These are phyloP conservation scores for Macrolepiota fuliginosa DNA, from an alignment of 768 basidiomycete species.

Conservation along the genomic window DNA sequence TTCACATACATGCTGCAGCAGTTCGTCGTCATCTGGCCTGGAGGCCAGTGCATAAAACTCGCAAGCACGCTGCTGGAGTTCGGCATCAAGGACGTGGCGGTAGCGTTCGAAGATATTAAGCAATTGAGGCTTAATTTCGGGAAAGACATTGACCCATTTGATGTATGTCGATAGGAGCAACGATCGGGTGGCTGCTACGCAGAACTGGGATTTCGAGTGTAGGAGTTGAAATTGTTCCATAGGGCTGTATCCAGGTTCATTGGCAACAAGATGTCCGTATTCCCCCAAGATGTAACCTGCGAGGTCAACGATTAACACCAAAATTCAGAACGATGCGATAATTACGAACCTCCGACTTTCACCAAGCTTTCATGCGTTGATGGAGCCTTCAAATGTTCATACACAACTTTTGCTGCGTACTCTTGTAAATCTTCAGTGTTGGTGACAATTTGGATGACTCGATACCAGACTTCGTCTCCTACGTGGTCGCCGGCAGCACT, in stretches of 20 bases:
- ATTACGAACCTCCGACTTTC: slow-evolving; percentile 82
- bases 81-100: slow-evolving; percentile 94
- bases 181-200: slow-evolving; percentile 87
- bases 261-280: slow-evolving; percentile 97
- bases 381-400: slow-evolving; percentile 83
- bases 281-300: slow-evolving; percentile 95
- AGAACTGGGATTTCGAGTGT: slow-evolving; percentile 94
- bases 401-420: slow-evolving; percentile 91
- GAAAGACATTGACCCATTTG: slow-evolving; percentile 99
- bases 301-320: neutral
- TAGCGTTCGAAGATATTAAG: slow-evolving; percentile 96
- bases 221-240: slow-evolving; percentile 91
- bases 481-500: slow-evolving; percentile 98
- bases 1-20: slow-evolving; percentile 93
- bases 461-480: slow-evolving; percentile 99
- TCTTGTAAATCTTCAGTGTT: slow-evolving; percentile 98
- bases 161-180: slow-evolving; percentile 95
- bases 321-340: neutral
- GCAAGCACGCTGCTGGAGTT: slow-evolving; percentile 97
- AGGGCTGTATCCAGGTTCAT: slow-evolving; percentile 91
- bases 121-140: slow-evolving; percentile 94
- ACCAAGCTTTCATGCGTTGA: slow-evolving; percentile 91
- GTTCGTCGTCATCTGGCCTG: slow-evolving; percentile 85
- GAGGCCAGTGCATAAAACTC: slow-evolving; percentile 91
- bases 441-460: slow-evolving; percentile 96